phyloP scores from a whole-genome alignment of 805 yeast species.

The Metschnikowia colocasiae region DNA sequence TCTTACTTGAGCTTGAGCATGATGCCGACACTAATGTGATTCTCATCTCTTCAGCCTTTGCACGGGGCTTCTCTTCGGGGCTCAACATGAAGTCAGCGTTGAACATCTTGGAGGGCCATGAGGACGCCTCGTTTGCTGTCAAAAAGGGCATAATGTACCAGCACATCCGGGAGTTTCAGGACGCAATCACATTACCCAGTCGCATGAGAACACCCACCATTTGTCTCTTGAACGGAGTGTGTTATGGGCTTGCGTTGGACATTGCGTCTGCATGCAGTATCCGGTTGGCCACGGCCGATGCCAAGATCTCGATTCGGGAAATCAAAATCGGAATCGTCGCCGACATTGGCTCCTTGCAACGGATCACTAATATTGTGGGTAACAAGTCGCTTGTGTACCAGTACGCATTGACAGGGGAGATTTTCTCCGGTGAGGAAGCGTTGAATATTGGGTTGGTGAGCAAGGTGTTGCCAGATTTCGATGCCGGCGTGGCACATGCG shows the following conservation, averaged over 20 bases:
- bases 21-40: constrained; percentile 49
- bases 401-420: constrained; percentile 58
- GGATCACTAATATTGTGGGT: constrained; percentile 52
- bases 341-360: constrained; percentile 73
- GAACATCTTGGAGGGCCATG: constrained; percentile 9
- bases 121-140: constrained; percentile 12
- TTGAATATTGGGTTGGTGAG: constrained; percentile 52
- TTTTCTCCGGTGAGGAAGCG: constrained; percentile 56
- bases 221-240: constrained; percentile 60
- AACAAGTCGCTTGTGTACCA: constrained; percentile 59
- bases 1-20: constrained; percentile 44
- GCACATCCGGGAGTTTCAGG: constrained; percentile 56
- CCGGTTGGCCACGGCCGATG: constrained; percentile 52
- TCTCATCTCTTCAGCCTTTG: constrained; percentile 51
- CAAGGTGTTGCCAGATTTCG: constrained; percentile 41
- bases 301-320: constrained; percentile 59
- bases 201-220: constrained; percentile 59
- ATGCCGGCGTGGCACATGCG: constrained; percentile 50
- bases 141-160: constrained; percentile 29
- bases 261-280: constrained; percentile 57
- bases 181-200: constrained; percentile 47
- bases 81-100: constrained; percentile 47
- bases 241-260: constrained; percentile 67
- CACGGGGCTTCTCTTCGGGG: constrained; percentile 61
- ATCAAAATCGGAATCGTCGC: constrained; percentile 73